phyloP scores from a whole-genome alignment of 106 monocot genomes.

The Dioscorea alata region DNA sequence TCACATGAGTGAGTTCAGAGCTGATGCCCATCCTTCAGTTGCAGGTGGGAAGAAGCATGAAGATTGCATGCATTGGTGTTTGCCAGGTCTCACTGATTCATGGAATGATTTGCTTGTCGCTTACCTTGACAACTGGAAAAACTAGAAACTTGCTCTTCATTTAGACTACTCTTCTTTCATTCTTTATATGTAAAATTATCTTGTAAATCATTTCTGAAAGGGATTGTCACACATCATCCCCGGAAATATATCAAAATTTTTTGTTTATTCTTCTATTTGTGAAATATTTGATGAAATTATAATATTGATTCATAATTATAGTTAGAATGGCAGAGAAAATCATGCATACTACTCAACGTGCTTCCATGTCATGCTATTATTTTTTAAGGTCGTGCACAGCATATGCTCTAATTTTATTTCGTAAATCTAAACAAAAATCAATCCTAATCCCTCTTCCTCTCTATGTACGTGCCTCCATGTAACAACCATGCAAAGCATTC shows the following conservation, averaged over 20 bases:
- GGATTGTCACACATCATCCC: not conserved
- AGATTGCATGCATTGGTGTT: conserved; percentile 85
- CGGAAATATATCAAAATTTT: not conserved
- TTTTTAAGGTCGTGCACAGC: not conserved
- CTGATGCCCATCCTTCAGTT: conserved; percentile 71
- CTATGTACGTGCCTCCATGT: not conserved
- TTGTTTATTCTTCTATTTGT: not conserved
- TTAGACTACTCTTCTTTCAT: not conserved
- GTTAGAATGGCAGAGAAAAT: not conserved
- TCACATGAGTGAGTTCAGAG: conserved; percentile 64
- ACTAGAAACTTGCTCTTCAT: not conserved
- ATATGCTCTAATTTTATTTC: not conserved
- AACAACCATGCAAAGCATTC: not conserved
- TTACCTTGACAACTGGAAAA: conserved; percentile 10
- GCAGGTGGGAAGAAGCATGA: conserved; percentile 66
- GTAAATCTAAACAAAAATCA: not conserved
- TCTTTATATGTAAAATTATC: not conserved
- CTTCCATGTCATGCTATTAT: not conserved
- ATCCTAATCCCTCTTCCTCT: not conserved
- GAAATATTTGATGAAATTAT: not conserved
- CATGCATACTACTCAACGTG: not conserved
- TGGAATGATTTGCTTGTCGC: conserved; percentile 58
- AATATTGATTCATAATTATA: not conserved
- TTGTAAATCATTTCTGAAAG: not conserved
- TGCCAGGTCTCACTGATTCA: conserved; percentile 60